Evolutionary conservation across 116 monocot species (phyloP).

Genomic region (Trichopus zeylanicus): DNA sequence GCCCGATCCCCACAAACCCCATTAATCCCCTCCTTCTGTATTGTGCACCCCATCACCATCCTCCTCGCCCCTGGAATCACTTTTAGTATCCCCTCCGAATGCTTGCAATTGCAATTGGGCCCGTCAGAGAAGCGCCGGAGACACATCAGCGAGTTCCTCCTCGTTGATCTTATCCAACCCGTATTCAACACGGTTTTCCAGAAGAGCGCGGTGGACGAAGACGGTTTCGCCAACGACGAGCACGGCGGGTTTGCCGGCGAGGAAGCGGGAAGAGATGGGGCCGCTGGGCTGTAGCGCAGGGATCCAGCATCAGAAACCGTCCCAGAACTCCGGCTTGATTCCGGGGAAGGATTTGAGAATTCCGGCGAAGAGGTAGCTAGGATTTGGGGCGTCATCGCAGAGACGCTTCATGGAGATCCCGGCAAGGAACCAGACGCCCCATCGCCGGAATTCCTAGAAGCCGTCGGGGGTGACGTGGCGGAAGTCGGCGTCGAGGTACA

Average conservation of each 20-base stretch:
- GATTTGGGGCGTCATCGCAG: slow-evolving; percentile 25
- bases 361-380: slow-evolving; percentile 69
- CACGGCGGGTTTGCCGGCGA: slow-evolving; percentile 49
- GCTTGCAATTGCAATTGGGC: slow-evolving; percentile 52
- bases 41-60: slow-evolving; percentile 96
- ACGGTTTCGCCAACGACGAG: slow-evolving; percentile 71
- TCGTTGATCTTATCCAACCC: slow-evolving; percentile 75
- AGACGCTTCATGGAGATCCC: slow-evolving; percentile 71
- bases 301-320: slow-evolving; percentile 61
- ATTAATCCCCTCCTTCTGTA: slow-evolving; percentile 76
- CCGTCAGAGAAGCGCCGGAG: slow-evolving; percentile 70
- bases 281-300: slow-evolving; percentile 76
- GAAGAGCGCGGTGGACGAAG: slow-evolving; percentile 82
- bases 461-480: slow-evolving; percentile 50
- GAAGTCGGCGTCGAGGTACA: slow-evolving; percentile 77
- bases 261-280: slow-evolving; percentile 58
- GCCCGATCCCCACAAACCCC: slow-evolving; percentile 62
- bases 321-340: slow-evolving; percentile 48
- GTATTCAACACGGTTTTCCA: slow-evolving; percentile 41
- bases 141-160: slow-evolving; percentile 69
- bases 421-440: slow-evolving; percentile 53
- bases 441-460: slow-evolving; percentile 51
- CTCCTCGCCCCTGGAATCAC: slow-evolving; percentile 69
- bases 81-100: slow-evolving; percentile 35
- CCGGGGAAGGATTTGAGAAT: slow-evolving; percentile 64